Evolutionary conservation across 208 protist genomes (phyloP).

Genomic region (Leishmania martiniquensis): DNA sequence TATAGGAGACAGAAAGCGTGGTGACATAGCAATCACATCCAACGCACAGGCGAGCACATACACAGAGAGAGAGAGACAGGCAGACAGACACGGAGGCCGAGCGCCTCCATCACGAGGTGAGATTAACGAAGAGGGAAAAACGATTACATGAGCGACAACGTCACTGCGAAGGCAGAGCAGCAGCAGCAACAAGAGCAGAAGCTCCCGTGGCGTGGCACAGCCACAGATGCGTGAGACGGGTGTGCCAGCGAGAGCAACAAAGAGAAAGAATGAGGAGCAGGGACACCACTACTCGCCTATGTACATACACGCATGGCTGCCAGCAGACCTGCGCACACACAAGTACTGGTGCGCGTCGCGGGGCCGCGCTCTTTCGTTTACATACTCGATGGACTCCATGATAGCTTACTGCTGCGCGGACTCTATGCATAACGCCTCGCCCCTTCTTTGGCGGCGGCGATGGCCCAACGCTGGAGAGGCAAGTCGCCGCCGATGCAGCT

Average conservation of each 20-base stretch:
- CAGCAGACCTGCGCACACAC: neutral
- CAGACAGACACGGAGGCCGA: no score
- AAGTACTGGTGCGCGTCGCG: neutral
- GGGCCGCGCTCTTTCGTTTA: neutral
- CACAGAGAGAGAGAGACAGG: no score
- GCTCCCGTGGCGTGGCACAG: neutral
- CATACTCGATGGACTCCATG: slow-evolving; percentile 14
- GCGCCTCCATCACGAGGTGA: no score
- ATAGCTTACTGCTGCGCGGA: neutral
- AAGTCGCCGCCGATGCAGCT: neutral
- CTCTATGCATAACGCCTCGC: neutral
- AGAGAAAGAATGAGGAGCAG: neutral
- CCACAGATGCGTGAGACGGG: neutral
- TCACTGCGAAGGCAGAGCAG: neutral
- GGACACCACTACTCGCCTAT: neutral
- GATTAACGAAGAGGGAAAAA: slow-evolving; percentile 10
- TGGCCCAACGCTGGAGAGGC: neutral
- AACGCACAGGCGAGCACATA: no score
- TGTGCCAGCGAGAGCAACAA: neutral
- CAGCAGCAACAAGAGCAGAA: neutral
- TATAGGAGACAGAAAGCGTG: no score
- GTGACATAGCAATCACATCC: no score
- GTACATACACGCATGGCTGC: neutral
- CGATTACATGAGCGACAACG: neutral
- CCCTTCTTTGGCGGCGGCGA: neutral